A percentile compares a stretch with the other conserved stretches of the same genome.
Conservation (phyloP, 2,329 filamentous ascomycete species). For the Raffaelea arxii region DNA sequence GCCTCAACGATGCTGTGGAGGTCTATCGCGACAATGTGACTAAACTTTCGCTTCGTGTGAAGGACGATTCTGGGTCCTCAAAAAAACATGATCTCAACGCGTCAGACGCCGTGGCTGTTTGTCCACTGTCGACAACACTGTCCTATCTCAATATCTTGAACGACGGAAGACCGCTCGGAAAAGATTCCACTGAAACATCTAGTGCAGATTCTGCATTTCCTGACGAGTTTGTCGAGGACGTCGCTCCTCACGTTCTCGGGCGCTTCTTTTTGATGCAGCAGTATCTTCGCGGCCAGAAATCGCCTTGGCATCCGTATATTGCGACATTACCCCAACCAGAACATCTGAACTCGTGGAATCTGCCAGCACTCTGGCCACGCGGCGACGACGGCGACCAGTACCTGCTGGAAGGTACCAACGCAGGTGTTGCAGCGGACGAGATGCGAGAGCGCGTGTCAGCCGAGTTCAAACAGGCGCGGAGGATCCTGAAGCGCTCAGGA, state of each 20-base stretch:
- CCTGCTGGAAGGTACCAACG: conserved; percentile 44
- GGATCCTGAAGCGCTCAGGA: conserved; percentile 23
- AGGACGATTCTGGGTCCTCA: conserved; percentile 11
- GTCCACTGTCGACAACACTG: conserved; percentile 43
- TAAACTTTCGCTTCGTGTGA: conserved; percentile 45
- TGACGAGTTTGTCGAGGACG: conserved; percentile 33
- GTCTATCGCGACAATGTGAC: conserved; percentile 40
- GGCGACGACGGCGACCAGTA: neutral
- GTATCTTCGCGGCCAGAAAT: conserved; percentile 45
- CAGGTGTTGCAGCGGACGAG: conserved; percentile 37
- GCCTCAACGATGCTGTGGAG: conserved; percentile 40
- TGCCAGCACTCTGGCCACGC: conserved; percentile 52
- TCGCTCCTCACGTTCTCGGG: conserved; percentile 50
- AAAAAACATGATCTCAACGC: conserved; percentile 15
- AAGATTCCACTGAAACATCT: neutral
- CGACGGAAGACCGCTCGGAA: conserved; percentile 18
- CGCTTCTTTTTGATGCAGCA: conserved; percentile 63
- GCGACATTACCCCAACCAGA: conserved; percentile 53
- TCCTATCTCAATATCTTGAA: conserved; percentile 49
- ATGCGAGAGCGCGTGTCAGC: conserved; percentile 34
- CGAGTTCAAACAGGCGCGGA: conserved; percentile 35
- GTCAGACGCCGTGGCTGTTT: conserved; percentile 37
- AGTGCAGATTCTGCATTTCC: conserved; percentile 30
- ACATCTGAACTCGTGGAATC: conserved; percentile 36
- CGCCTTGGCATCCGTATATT: conserved; percentile 63